These are phyloP conservation scores for Lasiodiplodia citricola DNA, from an alignment of 2,329 filamentous ascomycete genomes.

Conservation along the genomic window DNA sequence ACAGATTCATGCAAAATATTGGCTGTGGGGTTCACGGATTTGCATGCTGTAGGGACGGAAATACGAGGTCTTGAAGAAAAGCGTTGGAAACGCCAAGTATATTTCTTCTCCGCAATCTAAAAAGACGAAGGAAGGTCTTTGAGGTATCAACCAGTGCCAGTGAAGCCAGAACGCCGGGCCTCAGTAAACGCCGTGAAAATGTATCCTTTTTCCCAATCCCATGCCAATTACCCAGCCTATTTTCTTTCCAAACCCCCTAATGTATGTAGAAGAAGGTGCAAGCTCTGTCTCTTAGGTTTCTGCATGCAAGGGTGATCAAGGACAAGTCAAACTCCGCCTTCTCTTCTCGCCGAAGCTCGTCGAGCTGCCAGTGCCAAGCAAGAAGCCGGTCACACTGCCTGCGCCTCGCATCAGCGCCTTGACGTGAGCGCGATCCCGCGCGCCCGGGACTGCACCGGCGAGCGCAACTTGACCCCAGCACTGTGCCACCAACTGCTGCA, in stretches of 20 bases:
- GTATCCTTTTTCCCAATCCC: background rate
- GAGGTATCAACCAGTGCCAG: slow-evolving; percentile 11
- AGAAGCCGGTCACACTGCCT: background rate
- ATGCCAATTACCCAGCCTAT: background rate
- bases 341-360: slow-evolving; percentile 18
- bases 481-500: slow-evolving; percentile 49
- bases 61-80: background rate
- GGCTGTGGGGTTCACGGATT: background rate
- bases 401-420: slow-evolving; percentile 1
- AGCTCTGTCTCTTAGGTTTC: background rate
- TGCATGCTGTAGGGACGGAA: background rate
- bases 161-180: background rate
- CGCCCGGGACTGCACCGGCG: slow-evolving; percentile 3
- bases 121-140: background rate
- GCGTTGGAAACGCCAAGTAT: background rate
- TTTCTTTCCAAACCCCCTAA: slow-evolving; percentile 3
- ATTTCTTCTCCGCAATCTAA: slow-evolving; percentile 9
- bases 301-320: background rate
- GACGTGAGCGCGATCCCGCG: slow-evolving; percentile 16
- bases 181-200: slow-evolving; percentile 10
- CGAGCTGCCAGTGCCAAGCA: background rate
- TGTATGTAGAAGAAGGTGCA: slow-evolving; percentile 6
- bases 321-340: slow-evolving; percentile 25
- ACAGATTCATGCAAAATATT: background rate
- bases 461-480: slow-evolving; percentile 45